These are phyloP conservation scores for Neolentinus lepideus DNA, from an alignment of 1,284 basidiomycete species.

Conservation along the genomic window DNA sequence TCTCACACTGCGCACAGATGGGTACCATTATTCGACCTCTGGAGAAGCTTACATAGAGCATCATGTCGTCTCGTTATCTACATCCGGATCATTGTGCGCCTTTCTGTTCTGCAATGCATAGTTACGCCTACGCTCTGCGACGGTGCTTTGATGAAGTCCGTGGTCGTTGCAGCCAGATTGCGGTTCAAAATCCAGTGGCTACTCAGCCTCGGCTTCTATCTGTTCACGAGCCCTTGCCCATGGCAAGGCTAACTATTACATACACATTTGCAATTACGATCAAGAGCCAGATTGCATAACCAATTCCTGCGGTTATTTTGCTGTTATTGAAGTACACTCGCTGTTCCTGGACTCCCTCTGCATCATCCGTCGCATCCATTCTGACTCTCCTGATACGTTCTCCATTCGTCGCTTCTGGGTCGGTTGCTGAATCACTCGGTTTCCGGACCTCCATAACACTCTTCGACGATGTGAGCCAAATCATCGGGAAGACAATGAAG, in stretches of 20 bases:
- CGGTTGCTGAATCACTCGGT: slow-evolving; percentile 9
- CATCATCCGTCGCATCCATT: slow-evolving; percentile 9
- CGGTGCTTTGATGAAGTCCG: not conserved
- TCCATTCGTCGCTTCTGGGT: slow-evolving; percentile 4
- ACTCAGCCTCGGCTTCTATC: no score
- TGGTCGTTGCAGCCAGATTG: not conserved
- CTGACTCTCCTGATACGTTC: not conserved
- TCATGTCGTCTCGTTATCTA: no score
- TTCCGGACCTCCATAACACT: slow-evolving; percentile 59
- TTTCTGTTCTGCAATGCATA: no score
- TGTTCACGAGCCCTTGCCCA: slow-evolving; percentile 19
- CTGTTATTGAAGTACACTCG: slow-evolving; percentile 57
- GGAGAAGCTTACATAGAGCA: slow-evolving; percentile 42
- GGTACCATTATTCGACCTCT: slow-evolving; percentile 73
- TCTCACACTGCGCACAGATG: slow-evolving; percentile 37
- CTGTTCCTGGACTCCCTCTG: slow-evolving; percentile 17
- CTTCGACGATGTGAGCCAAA: slow-evolving; percentile 68
- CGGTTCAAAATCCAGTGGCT: no score
- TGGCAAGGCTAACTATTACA: slow-evolving; percentile 44
- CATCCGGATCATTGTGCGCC: no score
- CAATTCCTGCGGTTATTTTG: slow-evolving; percentile 43
- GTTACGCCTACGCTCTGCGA: no score
- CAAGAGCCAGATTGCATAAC: slow-evolving; percentile 56
- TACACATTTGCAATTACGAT: slow-evolving; percentile 67
- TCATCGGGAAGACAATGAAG: slow-evolving; percentile 77